Conservation (phyloP, 257 asterid species). For the Hygrophila difformis region DNA sequence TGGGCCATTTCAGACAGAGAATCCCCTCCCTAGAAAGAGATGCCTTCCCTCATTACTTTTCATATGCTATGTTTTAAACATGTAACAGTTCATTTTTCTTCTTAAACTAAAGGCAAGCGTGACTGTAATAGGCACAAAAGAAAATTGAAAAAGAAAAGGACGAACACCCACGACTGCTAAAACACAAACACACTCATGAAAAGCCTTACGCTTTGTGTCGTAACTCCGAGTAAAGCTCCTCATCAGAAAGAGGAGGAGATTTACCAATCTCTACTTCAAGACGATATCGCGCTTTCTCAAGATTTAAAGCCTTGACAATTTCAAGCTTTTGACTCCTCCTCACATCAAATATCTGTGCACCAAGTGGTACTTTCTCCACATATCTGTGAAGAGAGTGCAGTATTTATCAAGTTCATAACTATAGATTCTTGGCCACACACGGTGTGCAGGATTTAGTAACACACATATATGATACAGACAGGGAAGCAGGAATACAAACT, state of each 20-base stretch:
- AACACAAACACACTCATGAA: too few species aligned
- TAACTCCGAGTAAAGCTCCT: slow-evolving; percentile 69
- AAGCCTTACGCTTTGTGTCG: slow-evolving; percentile 71
- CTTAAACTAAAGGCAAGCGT: too few species aligned
- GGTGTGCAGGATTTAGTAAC: too few species aligned
- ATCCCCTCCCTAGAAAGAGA: too few species aligned
- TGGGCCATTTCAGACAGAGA: too few species aligned
- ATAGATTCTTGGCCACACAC: slow-evolving; percentile 10
- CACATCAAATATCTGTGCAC: slow-evolving; percentile 80
- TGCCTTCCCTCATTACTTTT: too few species aligned
- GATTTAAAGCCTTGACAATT: slow-evolving; percentile 65
- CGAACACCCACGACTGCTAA: too few species aligned
- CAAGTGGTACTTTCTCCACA: slow-evolving; percentile 89
- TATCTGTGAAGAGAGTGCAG: slow-evolving; percentile 48
- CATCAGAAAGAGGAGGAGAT: slow-evolving; percentile 91
- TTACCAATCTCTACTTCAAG: slow-evolving; percentile 94
- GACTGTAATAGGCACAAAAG: not conserved
- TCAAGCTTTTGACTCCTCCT: slow-evolving; percentile 77
- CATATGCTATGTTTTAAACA: too few species aligned
- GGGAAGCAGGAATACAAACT: not conserved
- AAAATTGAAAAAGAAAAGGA: not conserved
- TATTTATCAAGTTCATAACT: slow-evolving; percentile 11
- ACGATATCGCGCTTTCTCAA: slow-evolving; percentile 80
- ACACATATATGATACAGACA: too few species aligned
- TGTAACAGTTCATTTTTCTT: too few species aligned